These are phyloP conservation scores for Jacaranda mimosifolia DNA, from an alignment of 257 asterid genomes.

Conservation along the genomic window DNA sequence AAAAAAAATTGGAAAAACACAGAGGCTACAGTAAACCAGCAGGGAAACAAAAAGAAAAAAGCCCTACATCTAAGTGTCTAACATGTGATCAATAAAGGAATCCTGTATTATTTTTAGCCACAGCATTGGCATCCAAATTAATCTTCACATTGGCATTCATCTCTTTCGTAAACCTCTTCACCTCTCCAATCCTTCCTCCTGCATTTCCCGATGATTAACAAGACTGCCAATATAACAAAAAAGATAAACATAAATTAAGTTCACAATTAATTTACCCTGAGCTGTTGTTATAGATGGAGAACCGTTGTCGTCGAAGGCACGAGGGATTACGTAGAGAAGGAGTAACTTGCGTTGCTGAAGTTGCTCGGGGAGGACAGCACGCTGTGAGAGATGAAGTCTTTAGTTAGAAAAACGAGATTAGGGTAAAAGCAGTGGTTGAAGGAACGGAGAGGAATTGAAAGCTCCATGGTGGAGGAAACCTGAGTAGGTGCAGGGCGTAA, in stretches of 20 bases:
- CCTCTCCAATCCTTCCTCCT: conserved; percentile 84
- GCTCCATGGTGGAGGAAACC: conserved; percentile 53
- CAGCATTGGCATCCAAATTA: conserved; percentile 88
- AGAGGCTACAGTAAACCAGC: background rate
- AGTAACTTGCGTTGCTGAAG: conserved; percentile 45
- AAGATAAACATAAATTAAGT: background rate
- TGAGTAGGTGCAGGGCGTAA: conserved; percentile 5
- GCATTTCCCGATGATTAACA: conserved; percentile 17
- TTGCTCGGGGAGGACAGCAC: conserved; percentile 48
- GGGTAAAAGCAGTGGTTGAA: conserved; percentile 39
- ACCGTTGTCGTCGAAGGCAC: conserved; percentile 59
- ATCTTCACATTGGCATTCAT: conserved; percentile 85
- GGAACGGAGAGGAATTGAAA: conserved; percentile 49
- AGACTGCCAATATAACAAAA: background rate
- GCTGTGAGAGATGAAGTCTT: conserved; percentile 36
- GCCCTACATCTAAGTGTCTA: conserved; percentile 92
- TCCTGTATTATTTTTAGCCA: conserved; percentile 78
- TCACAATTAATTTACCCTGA: conserved; percentile 46
- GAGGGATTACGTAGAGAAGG: conserved; percentile 36
- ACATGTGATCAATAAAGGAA: conserved; percentile 97
- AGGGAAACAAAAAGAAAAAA: background rate
- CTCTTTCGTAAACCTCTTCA: conserved; percentile 90
- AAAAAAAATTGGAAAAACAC: background rate
- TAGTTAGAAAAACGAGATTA: conserved; percentile 35
- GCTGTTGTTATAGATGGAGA: conserved; percentile 47